These are phyloP conservation scores for Sporothrix mexicana DNA, from an alignment of 2,329 filamentous ascomycete genomes.

Conservation along the genomic window DNA sequence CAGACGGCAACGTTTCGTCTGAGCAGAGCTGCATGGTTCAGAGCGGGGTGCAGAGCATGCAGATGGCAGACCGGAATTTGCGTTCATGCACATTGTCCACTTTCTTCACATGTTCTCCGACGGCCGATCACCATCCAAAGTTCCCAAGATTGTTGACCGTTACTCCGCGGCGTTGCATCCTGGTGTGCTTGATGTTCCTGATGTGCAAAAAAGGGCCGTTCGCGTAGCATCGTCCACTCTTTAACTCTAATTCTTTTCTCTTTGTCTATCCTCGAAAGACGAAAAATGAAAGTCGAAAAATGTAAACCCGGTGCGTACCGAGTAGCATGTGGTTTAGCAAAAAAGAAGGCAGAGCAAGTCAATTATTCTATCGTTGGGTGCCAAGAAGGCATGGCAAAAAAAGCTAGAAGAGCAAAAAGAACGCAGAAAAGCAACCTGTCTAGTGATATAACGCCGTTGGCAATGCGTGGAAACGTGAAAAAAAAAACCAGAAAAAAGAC, in stretches of 20 bases:
- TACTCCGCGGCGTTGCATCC: constrained; percentile 21
- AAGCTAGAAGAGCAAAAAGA: constrained; percentile 4
- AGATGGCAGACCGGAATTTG: too few species aligned
- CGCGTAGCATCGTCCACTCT: not conserved
- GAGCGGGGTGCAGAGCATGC: too few species aligned
- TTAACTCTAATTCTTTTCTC: not conserved
- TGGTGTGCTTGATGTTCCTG: not conserved
- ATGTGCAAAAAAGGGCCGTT: not conserved
- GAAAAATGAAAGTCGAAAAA: too few species aligned
- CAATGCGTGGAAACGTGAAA: constrained; percentile 21
- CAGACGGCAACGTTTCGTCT: constrained; percentile 1
- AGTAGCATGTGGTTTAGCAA: not conserved
- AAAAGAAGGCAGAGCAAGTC: not conserved
- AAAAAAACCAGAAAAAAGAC: not conserved
- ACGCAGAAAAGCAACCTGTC: not conserved
- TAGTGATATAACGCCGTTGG: constrained; percentile 23
- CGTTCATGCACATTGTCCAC: not conserved
- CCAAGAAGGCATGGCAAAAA: not conserved
- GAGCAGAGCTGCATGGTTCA: not conserved
- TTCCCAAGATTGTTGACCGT: not conserved
- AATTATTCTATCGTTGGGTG: constrained; percentile 5
- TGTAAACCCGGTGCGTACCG: not conserved
- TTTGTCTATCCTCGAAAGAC: too few species aligned
- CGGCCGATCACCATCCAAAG: not conserved
- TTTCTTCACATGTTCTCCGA: constrained; percentile 2